phyloP scores from a whole-genome alignment of 2,329 filamentous ascomycete genomes.

The Colletotrichum agaves region DNA sequence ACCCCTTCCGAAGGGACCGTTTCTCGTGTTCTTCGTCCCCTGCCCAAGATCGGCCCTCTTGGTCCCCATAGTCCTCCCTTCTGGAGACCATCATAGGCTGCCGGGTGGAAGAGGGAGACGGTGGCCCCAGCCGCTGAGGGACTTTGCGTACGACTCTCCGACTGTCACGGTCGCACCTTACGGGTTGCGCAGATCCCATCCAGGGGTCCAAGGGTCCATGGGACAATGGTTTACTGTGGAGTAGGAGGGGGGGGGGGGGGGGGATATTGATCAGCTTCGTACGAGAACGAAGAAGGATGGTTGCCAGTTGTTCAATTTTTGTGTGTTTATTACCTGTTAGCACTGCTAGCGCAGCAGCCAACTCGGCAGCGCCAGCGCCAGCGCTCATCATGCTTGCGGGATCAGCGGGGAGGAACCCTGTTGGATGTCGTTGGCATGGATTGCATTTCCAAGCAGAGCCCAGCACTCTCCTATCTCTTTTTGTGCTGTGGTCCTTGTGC shows the following conservation, averaged over 20 bases:
- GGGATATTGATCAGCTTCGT: background rate
- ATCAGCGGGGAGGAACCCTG: constrained; percentile 1
- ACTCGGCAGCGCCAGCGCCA: no score
- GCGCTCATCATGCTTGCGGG: background rate
- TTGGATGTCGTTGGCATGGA: background rate
- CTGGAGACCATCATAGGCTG: background rate
- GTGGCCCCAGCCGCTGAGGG: no score
- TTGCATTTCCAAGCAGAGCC: no score
- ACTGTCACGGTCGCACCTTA: no score
- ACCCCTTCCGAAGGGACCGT: background rate
- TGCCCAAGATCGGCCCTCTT: background rate
- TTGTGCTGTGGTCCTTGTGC: constrained; percentile 8
- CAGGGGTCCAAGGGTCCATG: constrained; percentile 31
- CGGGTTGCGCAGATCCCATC: no score
- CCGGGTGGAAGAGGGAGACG: no score
- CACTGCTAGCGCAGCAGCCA: constrained; percentile 23
- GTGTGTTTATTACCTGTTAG: background rate
- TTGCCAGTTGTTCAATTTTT: background rate
- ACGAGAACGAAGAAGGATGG: background rate
- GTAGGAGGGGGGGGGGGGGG: background rate
- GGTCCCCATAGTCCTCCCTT: background rate
- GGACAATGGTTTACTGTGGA: background rate
- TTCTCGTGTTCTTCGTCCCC: constrained; percentile 15
- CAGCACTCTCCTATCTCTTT: background rate
- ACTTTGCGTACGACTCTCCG: background rate